A percentile compares a stretch with the other conserved stretches of the same genome.
Evolutionary conservation across 2,329 filamentous ascomycete species (phyloP).

Genomic region (Fusarium burgessii): DNA sequence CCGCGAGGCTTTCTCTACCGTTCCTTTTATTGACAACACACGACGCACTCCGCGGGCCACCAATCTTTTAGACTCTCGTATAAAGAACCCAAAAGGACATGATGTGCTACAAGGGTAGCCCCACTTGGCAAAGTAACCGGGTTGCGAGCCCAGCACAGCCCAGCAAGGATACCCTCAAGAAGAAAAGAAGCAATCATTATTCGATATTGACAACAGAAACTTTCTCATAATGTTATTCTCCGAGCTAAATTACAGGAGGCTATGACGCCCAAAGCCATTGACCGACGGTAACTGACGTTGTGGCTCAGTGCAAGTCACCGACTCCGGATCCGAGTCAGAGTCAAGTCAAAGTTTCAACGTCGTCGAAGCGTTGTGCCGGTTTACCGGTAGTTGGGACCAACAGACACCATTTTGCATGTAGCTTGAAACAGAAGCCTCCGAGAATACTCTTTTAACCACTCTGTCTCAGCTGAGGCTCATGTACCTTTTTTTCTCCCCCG

Average conservation of each 20-base stretch:
- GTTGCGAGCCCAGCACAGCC: background rate
- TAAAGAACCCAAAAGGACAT: background rate
- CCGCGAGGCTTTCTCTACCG: background rate
- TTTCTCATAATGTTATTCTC: accelerated
- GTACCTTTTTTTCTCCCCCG: background rate
- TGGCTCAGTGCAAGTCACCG: background rate
- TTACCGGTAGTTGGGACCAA: background rate
- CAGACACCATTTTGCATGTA: no score
- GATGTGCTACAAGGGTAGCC: constrained; percentile 4
- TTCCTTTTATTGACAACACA: background rate
- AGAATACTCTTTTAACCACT: background rate
- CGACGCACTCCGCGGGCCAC: background rate
- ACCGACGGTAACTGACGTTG: background rate
- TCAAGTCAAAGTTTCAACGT: background rate
- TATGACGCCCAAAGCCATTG: background rate
- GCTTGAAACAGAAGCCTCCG: constrained; percentile 1
- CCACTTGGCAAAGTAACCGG: background rate
- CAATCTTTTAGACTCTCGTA: background rate
- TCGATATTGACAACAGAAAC: background rate
- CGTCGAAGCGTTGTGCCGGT: background rate
- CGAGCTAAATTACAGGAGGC: background rate
- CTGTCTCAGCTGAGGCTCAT: background rate
- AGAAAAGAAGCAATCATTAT: background rate
- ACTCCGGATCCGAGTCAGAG: background rate
- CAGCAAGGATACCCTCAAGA: background rate